Evolutionary conservation across 164 flowering plant species (phyloP).

Genomic region (Euptelea pleiosperma): DNA sequence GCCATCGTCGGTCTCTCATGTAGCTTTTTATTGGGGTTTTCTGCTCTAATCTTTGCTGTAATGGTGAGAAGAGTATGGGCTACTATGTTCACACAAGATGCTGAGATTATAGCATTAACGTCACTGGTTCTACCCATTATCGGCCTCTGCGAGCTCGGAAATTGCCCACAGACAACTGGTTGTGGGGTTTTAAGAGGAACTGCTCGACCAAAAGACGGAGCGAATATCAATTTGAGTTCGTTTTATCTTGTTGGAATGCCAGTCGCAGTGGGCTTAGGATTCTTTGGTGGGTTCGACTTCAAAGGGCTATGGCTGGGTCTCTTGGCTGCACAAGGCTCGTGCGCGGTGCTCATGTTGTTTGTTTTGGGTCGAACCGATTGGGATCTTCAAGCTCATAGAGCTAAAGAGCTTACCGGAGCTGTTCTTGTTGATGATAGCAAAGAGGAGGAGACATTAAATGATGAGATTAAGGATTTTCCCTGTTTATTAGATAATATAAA

Average conservation of each 20-base stretch:
- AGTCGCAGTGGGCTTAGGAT: slow-evolving; percentile 49
- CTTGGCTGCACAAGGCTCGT: slow-evolving; percentile 56
- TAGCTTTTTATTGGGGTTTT: slow-evolving; percentile 42
- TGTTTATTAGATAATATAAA: not conserved
- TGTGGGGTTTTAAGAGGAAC: slow-evolving; percentile 60
- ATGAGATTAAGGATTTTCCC: not conserved
- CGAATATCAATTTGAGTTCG: slow-evolving; percentile 53
- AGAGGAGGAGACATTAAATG: slow-evolving; percentile 6
- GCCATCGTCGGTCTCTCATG: slow-evolving; percentile 35
- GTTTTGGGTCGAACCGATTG: slow-evolving; percentile 54
- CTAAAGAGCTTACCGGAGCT: slow-evolving; percentile 40
- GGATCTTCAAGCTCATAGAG: slow-evolving; percentile 47
- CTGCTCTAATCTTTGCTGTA: slow-evolving; percentile 38
- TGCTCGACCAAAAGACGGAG: slow-evolving; percentile 55
- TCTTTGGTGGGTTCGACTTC: slow-evolving; percentile 44
- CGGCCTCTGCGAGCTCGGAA: slow-evolving; percentile 70
- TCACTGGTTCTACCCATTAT: slow-evolving; percentile 53
- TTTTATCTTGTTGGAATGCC: slow-evolving; percentile 71
- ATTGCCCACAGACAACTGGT: too few relatives aligned
- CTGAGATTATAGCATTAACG: slow-evolving; percentile 44
- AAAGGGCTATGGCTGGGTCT: slow-evolving; percentile 69
- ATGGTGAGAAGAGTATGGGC: slow-evolving; percentile 54
- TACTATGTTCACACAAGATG: slow-evolving; percentile 43
- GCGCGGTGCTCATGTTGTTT: slow-evolving; percentile 49
- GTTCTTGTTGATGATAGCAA: not conserved